Percentiles rank a stretch among this genome's conserved stretches.
Conservation (phyloP, 495 filamentous ascomycete genomes). For the Penicillium daleae region DNA sequence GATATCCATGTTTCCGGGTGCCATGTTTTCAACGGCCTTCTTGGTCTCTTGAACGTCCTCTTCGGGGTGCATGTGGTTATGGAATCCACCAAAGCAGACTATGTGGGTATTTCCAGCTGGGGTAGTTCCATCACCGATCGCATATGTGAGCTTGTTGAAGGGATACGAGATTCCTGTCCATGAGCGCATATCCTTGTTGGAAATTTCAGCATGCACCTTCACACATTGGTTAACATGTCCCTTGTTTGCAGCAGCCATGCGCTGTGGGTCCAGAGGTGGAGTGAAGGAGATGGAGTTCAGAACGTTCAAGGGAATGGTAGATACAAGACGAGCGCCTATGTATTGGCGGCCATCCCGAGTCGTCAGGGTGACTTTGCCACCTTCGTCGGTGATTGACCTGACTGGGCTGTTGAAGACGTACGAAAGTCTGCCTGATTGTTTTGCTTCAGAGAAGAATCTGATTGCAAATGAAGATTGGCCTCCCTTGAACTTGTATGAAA, state of each 20-base stretch:
- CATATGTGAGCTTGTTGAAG: slow-evolving; percentile 27
- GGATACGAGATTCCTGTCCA: slow-evolving; percentile 32
- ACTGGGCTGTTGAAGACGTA: slow-evolving; percentile 33
- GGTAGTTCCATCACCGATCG: slow-evolving; percentile 26
- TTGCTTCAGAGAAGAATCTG: slow-evolving; percentile 31
- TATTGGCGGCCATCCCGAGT: slow-evolving; percentile 22
- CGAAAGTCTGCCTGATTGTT: slow-evolving; percentile 19
- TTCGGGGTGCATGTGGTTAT: slow-evolving; percentile 29
- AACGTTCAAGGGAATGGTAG: slow-evolving; percentile 38
- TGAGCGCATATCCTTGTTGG: slow-evolving; percentile 27
- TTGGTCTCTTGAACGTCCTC: slow-evolving; percentile 25
- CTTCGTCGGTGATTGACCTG: slow-evolving; percentile 21
- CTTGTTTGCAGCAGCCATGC: slow-evolving; percentile 21
- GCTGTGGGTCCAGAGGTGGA: slow-evolving; percentile 26
- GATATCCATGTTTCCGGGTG: slow-evolving; percentile 30
- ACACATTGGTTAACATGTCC: slow-evolving; percentile 36
- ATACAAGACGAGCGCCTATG: slow-evolving; percentile 24
- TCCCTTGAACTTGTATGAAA: slow-evolving; percentile 31
- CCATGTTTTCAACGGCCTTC: slow-evolving; percentile 23
- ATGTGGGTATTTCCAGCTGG: slow-evolving; percentile 31
- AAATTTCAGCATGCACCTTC: slow-evolving; percentile 37
- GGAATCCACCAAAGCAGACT: slow-evolving; percentile 27
- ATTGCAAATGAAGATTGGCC: slow-evolving; percentile 36
- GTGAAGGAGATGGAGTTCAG: slow-evolving; percentile 28
- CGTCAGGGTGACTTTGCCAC: slow-evolving; percentile 16